phyloP scores from a whole-genome alignment of 1,139 yeast genomes.

The Sugiyamaella sp. region DNA sequence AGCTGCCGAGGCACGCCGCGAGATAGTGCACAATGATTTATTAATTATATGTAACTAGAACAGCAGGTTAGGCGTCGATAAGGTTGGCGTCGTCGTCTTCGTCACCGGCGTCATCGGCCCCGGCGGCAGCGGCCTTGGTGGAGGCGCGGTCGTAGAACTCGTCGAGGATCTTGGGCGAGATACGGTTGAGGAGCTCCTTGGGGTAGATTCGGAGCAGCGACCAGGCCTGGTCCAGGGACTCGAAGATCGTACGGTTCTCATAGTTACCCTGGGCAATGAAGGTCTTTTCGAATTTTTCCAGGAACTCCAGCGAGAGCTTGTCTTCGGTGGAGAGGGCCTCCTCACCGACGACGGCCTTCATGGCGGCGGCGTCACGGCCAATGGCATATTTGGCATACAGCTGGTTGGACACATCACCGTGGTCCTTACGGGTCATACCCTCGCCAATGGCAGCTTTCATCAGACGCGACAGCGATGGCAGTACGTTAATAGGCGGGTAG shows the following conservation, averaged over 20 bases:
- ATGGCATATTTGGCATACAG: slow-evolving; percentile 98
- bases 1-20: neutral
- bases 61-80: slow-evolving; percentile 54
- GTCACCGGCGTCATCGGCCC: slow-evolving; percentile 46
- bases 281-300: slow-evolving; percentile 95
- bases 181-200: slow-evolving; percentile 97
- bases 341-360: slow-evolving; percentile 99
- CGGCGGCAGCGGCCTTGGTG: slow-evolving; percentile 42
- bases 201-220: slow-evolving; percentile 96
- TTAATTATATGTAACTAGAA: slow-evolving; percentile 8
- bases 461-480: slow-evolving; percentile 95
- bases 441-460: slow-evolving; percentile 99
- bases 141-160: slow-evolving; percentile 90
- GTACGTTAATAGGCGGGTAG: slow-evolving; percentile 97
- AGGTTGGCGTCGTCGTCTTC: slow-evolving; percentile 46
- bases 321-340: slow-evolving; percentile 98
- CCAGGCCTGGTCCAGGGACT: slow-evolving; percentile 98
- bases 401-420: slow-evolving; percentile 98
- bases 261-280: slow-evolving; percentile 96
- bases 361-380: slow-evolving; percentile 99
- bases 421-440: slow-evolving; percentile 99
- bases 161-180: slow-evolving; percentile 92
- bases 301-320: slow-evolving; percentile 92
- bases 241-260: slow-evolving; percentile 91
- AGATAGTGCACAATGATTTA: neutral